phyloP scores from a whole-genome alignment of 768 basidiomycete species.

The Podaxis carcinomalis region DNA sequence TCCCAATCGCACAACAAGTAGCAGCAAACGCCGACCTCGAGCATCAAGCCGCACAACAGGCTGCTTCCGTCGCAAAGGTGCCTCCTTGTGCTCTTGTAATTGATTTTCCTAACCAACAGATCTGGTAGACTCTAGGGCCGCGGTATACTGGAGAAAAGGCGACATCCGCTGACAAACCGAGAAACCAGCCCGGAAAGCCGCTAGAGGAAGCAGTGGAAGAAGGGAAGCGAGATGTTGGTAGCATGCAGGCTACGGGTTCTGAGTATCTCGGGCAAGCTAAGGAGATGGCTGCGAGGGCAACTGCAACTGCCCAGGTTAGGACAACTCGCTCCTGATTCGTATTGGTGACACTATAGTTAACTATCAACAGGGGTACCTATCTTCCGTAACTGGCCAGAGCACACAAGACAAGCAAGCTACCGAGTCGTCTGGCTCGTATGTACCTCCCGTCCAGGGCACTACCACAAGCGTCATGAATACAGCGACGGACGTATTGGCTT shows the following conservation, averaged over 20 bases:
- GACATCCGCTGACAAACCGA: slow-evolving; percentile 33
- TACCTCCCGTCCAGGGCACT: not conserved
- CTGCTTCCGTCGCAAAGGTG: slow-evolving; percentile 52
- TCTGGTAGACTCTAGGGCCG: slow-evolving; percentile 27
- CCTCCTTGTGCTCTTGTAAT: slow-evolving; percentile 6
- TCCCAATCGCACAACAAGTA: slow-evolving; percentile 36
- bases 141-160: slow-evolving; percentile 28
- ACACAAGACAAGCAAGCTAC: not conserved
- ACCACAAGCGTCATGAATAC: slow-evolving; percentile 4
- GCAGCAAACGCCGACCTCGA: slow-evolving; percentile 42
- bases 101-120: not conserved
- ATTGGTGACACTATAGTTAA: not conserved
- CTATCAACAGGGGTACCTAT: not conserved
- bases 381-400: not conserved
- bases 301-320: slow-evolving; percentile 40
- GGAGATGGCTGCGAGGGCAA: slow-evolving; percentile 36
- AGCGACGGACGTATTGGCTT: not conserved
- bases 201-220: slow-evolving; percentile 52
- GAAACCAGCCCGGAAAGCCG: slow-evolving; percentile 30
- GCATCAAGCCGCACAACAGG: slow-evolving; percentile 44
- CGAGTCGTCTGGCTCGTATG: not conserved
- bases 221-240: slow-evolving; percentile 47
- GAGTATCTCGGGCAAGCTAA: slow-evolving; percentile 56
- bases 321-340: slow-evolving; percentile 14
- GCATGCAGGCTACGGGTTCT: slow-evolving; percentile 38